Evolutionary conservation across 148 eudicot species (phyloP).

Genomic region (Camellia granthamiana): DNA sequence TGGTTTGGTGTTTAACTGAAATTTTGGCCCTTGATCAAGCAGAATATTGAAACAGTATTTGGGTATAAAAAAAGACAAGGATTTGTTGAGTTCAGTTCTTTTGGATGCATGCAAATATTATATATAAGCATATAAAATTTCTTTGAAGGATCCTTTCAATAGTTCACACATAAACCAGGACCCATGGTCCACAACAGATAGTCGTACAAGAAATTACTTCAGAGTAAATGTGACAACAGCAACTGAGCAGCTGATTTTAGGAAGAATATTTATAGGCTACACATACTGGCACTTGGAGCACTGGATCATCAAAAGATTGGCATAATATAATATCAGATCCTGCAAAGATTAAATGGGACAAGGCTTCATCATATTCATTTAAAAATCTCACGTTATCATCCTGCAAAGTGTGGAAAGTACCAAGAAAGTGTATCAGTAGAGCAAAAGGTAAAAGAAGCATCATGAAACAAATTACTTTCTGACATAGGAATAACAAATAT

Average conservation of each 20-base stretch:
- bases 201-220: constrained; percentile 4
- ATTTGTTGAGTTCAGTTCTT: background rate
- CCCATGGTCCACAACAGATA: background rate
- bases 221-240: background rate
- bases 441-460: constrained; percentile 10
- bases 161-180: background rate
- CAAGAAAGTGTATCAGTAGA: background rate
- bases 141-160: background rate
- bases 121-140: background rate
- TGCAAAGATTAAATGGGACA: constrained; percentile 50
- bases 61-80: background rate
- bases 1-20: background rate
- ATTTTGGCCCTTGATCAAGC: constrained; percentile 2
- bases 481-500: background rate
- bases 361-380: constrained; percentile 49
- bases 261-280: background rate
- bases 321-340: constrained; percentile 64
- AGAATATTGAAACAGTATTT: background rate
- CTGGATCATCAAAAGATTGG: constrained; percentile 52
- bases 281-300: constrained; percentile 61
- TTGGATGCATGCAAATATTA: background rate
- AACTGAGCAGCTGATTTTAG: constrained; percentile 8
- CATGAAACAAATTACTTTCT: background rate
- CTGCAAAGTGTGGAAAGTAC: constrained; percentile 24
- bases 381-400: constrained; percentile 48